phyloP scores from a whole-genome alignment of 2,329 filamentous ascomycete genomes.

The Herpotrichia juniperi region DNA sequence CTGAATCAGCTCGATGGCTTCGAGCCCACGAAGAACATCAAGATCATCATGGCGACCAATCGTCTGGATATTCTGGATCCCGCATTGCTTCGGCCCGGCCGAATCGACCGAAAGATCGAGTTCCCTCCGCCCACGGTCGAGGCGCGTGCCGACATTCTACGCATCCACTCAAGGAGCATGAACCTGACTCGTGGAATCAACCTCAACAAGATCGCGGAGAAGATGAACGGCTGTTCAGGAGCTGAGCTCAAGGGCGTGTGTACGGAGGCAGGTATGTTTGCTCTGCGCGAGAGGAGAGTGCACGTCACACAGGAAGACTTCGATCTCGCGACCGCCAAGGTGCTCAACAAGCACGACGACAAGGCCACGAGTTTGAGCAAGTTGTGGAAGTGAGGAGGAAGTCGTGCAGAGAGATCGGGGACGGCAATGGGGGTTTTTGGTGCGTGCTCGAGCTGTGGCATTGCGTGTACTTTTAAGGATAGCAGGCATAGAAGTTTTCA shows the following conservation, averaged over 20 bases:
- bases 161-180: constrained; percentile 98
- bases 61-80: constrained; percentile 96
- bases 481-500: background rate
- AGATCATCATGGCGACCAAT: constrained; percentile 99
- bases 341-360: constrained; percentile 99
- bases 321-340: constrained; percentile 97
- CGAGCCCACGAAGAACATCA: constrained; percentile 99
- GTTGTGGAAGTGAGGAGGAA: constrained; percentile 72
- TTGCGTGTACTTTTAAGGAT: constrained; percentile 1
- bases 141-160: constrained; percentile 94
- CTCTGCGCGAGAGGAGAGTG: constrained; percentile 89
- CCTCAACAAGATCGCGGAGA: constrained; percentile 97
- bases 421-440: background rate
- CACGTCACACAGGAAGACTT: constrained; percentile 99
- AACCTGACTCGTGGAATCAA: constrained; percentile 98
- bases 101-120: constrained; percentile 98
- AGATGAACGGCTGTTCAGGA: constrained; percentile 99
- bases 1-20: constrained; percentile 99
- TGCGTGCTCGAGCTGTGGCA: background rate
- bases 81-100: constrained; percentile 89
- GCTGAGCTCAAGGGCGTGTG: constrained; percentile 98
- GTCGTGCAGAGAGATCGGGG: background rate
- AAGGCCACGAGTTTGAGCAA: constrained; percentile 93
- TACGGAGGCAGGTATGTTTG: constrained; percentile 98
- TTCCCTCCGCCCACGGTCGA: constrained; percentile 97